Conservation (phyloP, 495 filamentous ascomycete genomes). For the Penicillium chermesinum region DNA sequence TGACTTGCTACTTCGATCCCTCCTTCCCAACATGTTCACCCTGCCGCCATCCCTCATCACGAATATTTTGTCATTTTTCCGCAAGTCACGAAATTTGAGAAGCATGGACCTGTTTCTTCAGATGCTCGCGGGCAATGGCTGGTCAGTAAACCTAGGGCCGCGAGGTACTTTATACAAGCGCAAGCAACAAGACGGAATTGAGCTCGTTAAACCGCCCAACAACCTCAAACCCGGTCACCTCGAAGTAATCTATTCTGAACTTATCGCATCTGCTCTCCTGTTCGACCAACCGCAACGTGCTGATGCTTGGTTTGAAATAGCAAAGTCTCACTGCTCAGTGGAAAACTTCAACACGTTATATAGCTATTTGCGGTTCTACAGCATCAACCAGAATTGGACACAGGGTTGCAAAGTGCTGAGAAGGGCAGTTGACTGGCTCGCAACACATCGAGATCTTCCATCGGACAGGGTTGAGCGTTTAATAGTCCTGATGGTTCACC, state of each 20-base stretch:
- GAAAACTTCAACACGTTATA: constrained; percentile 37
- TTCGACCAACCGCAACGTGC: constrained; percentile 44
- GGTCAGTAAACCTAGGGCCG: constrained; percentile 31
- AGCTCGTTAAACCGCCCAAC: constrained; percentile 34
- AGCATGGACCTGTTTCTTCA: constrained; percentile 39
- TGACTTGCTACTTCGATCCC: constrained; percentile 33
- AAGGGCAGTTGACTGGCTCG: constrained; percentile 33
- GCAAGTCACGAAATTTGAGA: constrained; percentile 41
- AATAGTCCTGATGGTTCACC: constrained; percentile 35
- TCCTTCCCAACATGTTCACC: constrained; percentile 37
- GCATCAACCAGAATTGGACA: constrained; percentile 35
- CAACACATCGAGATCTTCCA: constrained; percentile 28
- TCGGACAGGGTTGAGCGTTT: constrained; percentile 27
- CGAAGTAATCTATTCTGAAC: constrained; percentile 26
- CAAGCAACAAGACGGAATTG: constrained; percentile 26
- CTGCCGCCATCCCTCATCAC: constrained; percentile 34
- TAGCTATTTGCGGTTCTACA: constrained; percentile 38
- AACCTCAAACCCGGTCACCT: constrained; percentile 24
- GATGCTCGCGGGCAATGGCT: constrained; percentile 36
- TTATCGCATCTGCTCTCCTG: constrained; percentile 34
- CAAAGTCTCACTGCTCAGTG: constrained; percentile 34
- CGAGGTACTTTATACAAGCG: constrained; percentile 22
- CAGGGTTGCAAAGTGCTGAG: constrained; percentile 30
- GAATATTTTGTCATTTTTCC: constrained; percentile 33
- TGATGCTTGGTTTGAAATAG: constrained; percentile 38